Percentiles rank a stretch among this genome's conserved stretches.
phyloP scores from a whole-genome alignment of 75 land plant species.

The Isoetes taiwanensis region DNA sequence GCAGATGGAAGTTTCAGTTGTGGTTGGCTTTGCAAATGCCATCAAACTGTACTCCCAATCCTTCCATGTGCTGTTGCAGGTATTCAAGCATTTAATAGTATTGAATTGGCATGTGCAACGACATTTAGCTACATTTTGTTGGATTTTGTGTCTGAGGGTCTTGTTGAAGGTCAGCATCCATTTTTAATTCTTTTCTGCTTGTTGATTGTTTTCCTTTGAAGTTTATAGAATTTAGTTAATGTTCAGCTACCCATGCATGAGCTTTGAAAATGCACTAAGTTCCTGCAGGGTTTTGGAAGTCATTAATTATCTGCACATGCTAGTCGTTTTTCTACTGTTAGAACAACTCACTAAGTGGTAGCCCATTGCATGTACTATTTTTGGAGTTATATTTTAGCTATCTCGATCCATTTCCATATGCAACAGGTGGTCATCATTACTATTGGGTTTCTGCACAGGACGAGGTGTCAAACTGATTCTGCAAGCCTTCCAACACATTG shows the following conservation, averaged over 20 bases:
- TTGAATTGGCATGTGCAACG: background rate
- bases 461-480: too few relatives aligned
- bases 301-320: slow-evolving; percentile 65
- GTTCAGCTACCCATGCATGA: slow-evolving; percentile 80
- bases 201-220: background rate
- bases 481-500: too few relatives aligned
- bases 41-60: slow-evolving; percentile 78
- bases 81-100: slow-evolving; percentile 9
- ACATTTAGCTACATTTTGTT: background rate
- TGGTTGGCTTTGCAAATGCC: slow-evolving; percentile 84
- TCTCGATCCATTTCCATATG: too few relatives aligned
- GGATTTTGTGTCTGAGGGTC: background rate
- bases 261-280: slow-evolving; percentile 78
- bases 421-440: too few relatives aligned
- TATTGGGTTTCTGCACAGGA: too few relatives aligned
- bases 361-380: background rate
- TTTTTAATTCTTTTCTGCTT: background rate
- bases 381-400: too few relatives aligned
- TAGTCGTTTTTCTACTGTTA: slow-evolving; percentile 51
- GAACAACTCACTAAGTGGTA: slow-evolving; percentile 66
- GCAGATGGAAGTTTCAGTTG: slow-evolving; percentile 94
- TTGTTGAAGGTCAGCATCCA: background rate
- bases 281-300: slow-evolving; percentile 42
- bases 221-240: background rate
- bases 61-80: slow-evolving; percentile 87